Evolutionary conservation across 495 filamentous ascomycete genomes (phyloP).

Genomic region (Penicillium soppii): DNA sequence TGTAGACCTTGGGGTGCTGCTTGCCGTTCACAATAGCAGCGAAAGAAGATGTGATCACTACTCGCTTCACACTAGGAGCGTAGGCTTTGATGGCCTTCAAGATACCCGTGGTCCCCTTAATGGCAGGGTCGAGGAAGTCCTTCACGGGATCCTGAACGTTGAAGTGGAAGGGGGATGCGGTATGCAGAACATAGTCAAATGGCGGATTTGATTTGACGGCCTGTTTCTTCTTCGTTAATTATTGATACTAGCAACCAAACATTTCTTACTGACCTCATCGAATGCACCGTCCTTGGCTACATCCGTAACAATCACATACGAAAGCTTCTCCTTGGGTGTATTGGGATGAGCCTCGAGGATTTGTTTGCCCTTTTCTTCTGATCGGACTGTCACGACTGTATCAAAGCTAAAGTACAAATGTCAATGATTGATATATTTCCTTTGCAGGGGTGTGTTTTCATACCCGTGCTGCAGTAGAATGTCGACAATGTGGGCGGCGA

Average conservation of each 20-base stretch:
- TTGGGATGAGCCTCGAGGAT: slow-evolving; percentile 68
- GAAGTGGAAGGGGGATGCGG: slow-evolving; percentile 83
- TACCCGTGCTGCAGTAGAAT: slow-evolving; percentile 63
- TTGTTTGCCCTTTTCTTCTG: slow-evolving; percentile 71
- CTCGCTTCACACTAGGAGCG: slow-evolving; percentile 75
- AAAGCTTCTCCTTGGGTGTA: slow-evolving; percentile 60
- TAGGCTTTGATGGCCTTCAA: slow-evolving; percentile 71
- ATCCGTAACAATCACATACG: slow-evolving; percentile 78
- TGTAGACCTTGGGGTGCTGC: slow-evolving; percentile 56
- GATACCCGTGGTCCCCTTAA: slow-evolving; percentile 81
- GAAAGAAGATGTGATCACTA: slow-evolving; percentile 85
- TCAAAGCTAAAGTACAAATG: slow-evolving; percentile 48
- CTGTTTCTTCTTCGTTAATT: slow-evolving; percentile 17
- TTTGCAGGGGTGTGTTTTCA: not conserved
- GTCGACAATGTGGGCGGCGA: slow-evolving; percentile 79
- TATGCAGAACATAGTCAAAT: slow-evolving; percentile 86
- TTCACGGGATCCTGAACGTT: slow-evolving; percentile 68
- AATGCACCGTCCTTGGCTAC: slow-evolving; percentile 75
- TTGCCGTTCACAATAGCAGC: slow-evolving; percentile 64
- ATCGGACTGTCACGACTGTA: slow-evolving; percentile 83
- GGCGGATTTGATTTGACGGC: slow-evolving; percentile 67
- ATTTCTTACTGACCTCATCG: slow-evolving; percentile 55
- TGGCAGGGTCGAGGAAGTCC: slow-evolving; percentile 80
- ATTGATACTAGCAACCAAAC: not conserved
- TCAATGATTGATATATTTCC: slow-evolving; percentile 7